phyloP scores from a whole-genome alignment of 805 yeast genomes.

The Starmerella potacharoeniae region DNA sequence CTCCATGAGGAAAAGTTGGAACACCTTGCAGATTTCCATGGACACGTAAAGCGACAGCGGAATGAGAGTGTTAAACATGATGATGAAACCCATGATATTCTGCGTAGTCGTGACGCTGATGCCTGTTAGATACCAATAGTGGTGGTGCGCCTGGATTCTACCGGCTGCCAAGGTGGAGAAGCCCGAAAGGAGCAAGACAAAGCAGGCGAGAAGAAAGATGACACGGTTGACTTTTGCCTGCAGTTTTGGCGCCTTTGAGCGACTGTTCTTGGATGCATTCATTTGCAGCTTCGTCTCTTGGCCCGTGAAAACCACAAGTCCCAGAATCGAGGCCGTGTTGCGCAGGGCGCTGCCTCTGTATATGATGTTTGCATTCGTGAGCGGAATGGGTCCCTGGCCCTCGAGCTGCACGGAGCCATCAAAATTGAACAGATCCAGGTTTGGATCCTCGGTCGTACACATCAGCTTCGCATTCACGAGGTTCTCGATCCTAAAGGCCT shows the following conservation, averaged over 20 bases:
- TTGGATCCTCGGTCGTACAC: slow-evolving; percentile 79
- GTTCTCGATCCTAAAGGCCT: slow-evolving; percentile 31
- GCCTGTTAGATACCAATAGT: slow-evolving; percentile 60
- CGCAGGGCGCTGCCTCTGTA: slow-evolving; percentile 86
- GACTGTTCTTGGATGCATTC: slow-evolving; percentile 83
- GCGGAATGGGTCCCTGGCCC: slow-evolving; percentile 34
- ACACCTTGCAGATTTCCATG: slow-evolving; percentile 86
- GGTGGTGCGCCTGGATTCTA: slow-evolving; percentile 15
- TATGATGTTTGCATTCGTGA: slow-evolving; percentile 70
- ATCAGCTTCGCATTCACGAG: slow-evolving; percentile 30
- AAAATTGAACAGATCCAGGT: slow-evolving; percentile 78
- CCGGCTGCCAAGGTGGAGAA: slow-evolving; percentile 76
- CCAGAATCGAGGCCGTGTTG: slow-evolving; percentile 64
- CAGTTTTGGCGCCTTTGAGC: slow-evolving; percentile 86
- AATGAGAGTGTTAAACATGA: slow-evolving; percentile 93
- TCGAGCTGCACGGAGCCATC: slow-evolving; percentile 49
- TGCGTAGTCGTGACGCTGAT: slow-evolving; percentile 78
- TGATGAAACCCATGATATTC: slow-evolving; percentile 87
- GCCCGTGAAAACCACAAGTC: slow-evolving; percentile 84
- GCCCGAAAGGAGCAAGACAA: slow-evolving; percentile 62
- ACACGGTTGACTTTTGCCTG: slow-evolving; percentile 74
- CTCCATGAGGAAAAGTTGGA: slow-evolving; percentile 71
- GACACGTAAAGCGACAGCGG: slow-evolving; percentile 92
- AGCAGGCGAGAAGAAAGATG: slow-evolving; percentile 74
- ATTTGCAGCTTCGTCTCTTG: slow-evolving; percentile 91